Evolutionary conservation across 805 yeast genomes (phyloP).

Genomic region (Tetrapisispora fleetii): DNA sequence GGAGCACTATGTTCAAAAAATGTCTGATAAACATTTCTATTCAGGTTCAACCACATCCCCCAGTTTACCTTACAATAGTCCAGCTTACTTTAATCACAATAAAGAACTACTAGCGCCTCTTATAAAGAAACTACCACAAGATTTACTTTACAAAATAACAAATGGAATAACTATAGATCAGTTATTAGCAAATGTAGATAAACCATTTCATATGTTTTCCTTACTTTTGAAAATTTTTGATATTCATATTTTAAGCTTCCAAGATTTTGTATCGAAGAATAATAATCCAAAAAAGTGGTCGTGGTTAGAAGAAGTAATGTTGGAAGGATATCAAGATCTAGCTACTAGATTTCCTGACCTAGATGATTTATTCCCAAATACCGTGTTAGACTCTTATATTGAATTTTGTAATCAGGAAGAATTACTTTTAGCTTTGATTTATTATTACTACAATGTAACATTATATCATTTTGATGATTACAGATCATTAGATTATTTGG

Average conservation of each 20-base stretch:
- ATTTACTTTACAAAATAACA: slow-evolving; percentile 15
- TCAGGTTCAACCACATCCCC: slow-evolving; percentile 12
- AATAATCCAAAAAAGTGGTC: not conserved
- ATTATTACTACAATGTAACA: slow-evolving; percentile 19
- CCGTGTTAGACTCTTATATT: slow-evolving; percentile 8
- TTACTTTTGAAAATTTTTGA: slow-evolving; percentile 15
- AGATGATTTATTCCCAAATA: not conserved
- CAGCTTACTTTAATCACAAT: slow-evolving; percentile 1
- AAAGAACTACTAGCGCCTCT: slow-evolving; percentile 9
- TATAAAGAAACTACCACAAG: slow-evolving; percentile 19
- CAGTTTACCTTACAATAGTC: not conserved
- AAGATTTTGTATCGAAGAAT: slow-evolving; percentile 10
- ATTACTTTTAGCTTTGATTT: slow-evolving; percentile 15
- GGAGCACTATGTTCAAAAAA: slow-evolving; percentile 14
- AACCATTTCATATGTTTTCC: slow-evolving; percentile 17
- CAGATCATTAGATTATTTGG: slow-evolving; percentile 17
- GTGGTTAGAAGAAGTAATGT: not conserved
- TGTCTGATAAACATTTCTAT: slow-evolving; percentile 1
- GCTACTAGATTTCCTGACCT: not conserved
- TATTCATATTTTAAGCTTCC: slow-evolving; percentile 10
- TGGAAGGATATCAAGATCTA: not conserved
- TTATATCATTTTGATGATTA: slow-evolving; percentile 12
- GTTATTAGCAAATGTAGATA: slow-evolving; percentile 10
- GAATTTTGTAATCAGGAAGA: slow-evolving; percentile 18
- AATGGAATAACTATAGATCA: slow-evolving; percentile 8